Evolutionary conservation across 192 early-diverging fungal genomes (phyloP), one percentile per base, ranked within the genome.

Genomic region (Lunasporangiospora selenospora): DNA sequence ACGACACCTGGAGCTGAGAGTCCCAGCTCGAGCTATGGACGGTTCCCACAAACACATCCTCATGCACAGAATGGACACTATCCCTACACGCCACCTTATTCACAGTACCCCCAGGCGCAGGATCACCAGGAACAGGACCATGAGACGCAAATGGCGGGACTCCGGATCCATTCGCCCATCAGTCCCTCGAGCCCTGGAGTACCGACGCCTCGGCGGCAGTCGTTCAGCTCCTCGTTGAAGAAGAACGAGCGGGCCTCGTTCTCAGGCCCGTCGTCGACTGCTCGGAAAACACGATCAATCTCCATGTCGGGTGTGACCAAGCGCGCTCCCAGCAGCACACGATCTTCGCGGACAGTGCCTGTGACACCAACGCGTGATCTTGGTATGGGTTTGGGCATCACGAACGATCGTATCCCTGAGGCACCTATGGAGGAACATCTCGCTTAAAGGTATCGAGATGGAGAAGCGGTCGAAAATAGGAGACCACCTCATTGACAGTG

Each of bases 271-370:
- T 27, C 7, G 3, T 53, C 75, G 18, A 47, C 18, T 4, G 58
- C 62, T 32, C 58, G 75, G 42, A 76, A 62, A 48, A 50, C 58
- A 0, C 41, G 65, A 18, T 62, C 63, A 6, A 58, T 60, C n/a
- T 67, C 75, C 18, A 67, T 66, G 69, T 73, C 69, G 1, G 69
- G 60, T 1, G 58, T 73, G 36, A 63, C 23, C 32, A 73, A 76
- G 39, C 58, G 59, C 4, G 38, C 52, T 2, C 64, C 53, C 13
- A 62, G 64, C 44, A 67, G 65, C 40, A 52, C 65, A 12, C 19
- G 62, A 19, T 31, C 59, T 3, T 61, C 73, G 11, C 52, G 67
- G 1, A 67, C 61, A 45, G 53, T 60, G 21, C 57, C 63, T 29
- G 58, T 59, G 3, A 45, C 53, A 9, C 57, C 63, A 0, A 58